A percentile compares a stretch with the other conserved stretches of the same genome.
Conservation (phyloP, 2,329 filamentous ascomycete genomes). For the Eutypella sp. region DNA sequence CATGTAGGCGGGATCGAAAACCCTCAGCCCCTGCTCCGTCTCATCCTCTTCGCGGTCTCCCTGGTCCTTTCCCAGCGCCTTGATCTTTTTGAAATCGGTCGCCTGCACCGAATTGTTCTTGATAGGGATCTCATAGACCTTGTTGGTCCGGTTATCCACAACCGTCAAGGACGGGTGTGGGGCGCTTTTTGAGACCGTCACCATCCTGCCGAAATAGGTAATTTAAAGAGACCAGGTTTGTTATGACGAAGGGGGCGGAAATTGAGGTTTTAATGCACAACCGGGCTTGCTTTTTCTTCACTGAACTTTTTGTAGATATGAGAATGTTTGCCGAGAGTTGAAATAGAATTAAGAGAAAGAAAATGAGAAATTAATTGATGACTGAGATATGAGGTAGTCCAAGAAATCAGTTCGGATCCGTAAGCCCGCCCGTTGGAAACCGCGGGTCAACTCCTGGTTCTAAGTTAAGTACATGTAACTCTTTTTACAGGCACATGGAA, state of each 20-base stretch:
- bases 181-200: constrained; percentile 20
- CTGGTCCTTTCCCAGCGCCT: constrained; percentile 24
- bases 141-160: constrained; percentile 45
- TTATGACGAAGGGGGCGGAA: no score
- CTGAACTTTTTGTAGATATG: not conserved
- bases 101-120: constrained; percentile 44
- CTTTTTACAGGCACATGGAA: no score
- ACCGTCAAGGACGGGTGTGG: constrained; percentile 34
- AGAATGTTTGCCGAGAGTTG: no score
- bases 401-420: not conserved
- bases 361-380: not conserved
- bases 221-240: no score
- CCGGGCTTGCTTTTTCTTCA: no score
- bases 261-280: no score
- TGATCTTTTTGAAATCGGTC: constrained; percentile 48
- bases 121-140: constrained; percentile 45
- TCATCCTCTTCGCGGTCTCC: constrained; percentile 39
- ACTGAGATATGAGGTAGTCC: no score
- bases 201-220: constrained; percentile 14
- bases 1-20: constrained; percentile 49
- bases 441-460: no score
- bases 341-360: no score
- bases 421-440: no score
- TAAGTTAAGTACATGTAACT: no score
- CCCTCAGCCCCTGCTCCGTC: constrained; percentile 42